Percentiles rank a stretch among this genome's conserved stretches.
These are phyloP conservation scores for Chrysophaeum taylorii DNA, from an alignment of 352 stramenopile species.

Conservation along the genomic window DNA sequence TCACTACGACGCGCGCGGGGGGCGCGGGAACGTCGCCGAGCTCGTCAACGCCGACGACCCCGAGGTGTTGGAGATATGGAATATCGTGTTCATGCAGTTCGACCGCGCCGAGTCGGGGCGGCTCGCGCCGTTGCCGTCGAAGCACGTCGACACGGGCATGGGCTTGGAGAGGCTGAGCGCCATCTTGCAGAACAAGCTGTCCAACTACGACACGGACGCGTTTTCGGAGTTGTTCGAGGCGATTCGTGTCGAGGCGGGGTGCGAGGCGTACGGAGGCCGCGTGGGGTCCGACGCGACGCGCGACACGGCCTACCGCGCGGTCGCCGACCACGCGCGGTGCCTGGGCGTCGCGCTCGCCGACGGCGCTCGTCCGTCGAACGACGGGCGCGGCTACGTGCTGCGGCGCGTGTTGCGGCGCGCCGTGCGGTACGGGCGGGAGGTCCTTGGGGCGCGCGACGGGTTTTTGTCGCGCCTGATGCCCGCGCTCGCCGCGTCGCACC, in stretches of 20 bases:
- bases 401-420: conserved; percentile 91
- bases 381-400: conserved; percentile 95
- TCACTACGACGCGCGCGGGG: conserved; percentile 96
- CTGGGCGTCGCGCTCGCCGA: conserved; percentile 95
- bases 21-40: conserved; percentile 64
- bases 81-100: conserved; percentile 98
- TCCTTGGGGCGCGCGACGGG: conserved; percentile 77
- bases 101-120: conserved; percentile 76
- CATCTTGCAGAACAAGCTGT: conserved; percentile 44
- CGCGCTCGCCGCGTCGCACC: conserved; percentile 24
- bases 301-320: conserved; percentile 78
- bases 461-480: conserved; percentile 89
- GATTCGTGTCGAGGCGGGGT: conserved; percentile 60
- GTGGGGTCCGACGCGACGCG: conserved; percentile 68
- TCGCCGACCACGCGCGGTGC: conserved; percentile 95
- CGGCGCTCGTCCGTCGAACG: conserved; percentile 87
- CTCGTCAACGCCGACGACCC: conserved; percentile 95
- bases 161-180: conserved; percentile 81
- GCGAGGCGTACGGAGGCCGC: conserved; percentile 49
- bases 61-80: conserved; percentile 99
- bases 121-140: conserved; percentile 74
- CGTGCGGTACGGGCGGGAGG: conserved; percentile 93
- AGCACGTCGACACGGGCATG: conserved; percentile 99
- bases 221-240: conserved; percentile 89
- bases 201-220: conserved; percentile 98